These are phyloP conservation scores for Podila epicladia DNA, from an alignment of 192 early-diverging fungal species.

Conservation along the genomic window DNA sequence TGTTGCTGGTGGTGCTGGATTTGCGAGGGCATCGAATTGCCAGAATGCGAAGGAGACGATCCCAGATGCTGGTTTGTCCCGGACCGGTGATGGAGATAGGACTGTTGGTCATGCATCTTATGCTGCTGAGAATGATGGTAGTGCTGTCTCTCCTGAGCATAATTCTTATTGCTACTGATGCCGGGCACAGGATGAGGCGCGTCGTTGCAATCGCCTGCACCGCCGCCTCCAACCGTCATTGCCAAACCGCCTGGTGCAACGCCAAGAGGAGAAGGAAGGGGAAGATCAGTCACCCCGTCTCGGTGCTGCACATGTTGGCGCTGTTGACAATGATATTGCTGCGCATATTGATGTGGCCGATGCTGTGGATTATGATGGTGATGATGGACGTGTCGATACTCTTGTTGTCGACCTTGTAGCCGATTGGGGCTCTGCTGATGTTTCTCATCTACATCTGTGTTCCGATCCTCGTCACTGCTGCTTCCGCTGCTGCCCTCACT, in stretches of 20 bases:
- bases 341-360: neutral
- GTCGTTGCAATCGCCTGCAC: neutral
- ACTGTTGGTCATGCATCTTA: neutral
- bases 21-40: neutral
- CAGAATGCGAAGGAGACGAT: neutral
- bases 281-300: slow-evolving; percentile 1
- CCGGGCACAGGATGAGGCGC: slow-evolving; percentile 2
- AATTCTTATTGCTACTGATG: slow-evolving; percentile 2
- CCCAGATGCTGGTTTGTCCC: slow-evolving; percentile 2
- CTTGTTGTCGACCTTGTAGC: neutral
- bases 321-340: slow-evolving; percentile 1
- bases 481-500: neutral
- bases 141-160: neutral
- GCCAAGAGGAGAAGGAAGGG: no score
- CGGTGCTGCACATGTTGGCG: neutral
- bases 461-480: slow-evolving; percentile 6
- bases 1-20: neutral
- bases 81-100: neutral
- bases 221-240: neutral
- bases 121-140: slow-evolving; percentile 7
- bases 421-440: slow-evolving; percentile 16
- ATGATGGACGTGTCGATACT: neutral
- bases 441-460: slow-evolving; percentile 26
- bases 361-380: slow-evolving; percentile 8
- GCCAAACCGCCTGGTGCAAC: neutral